Percentiles rank a stretch among this genome's conserved stretches.
phyloP scores from a whole-genome alignment of 1,139 yeast genomes.

The Debaryomycetaceae sp. region DNA sequence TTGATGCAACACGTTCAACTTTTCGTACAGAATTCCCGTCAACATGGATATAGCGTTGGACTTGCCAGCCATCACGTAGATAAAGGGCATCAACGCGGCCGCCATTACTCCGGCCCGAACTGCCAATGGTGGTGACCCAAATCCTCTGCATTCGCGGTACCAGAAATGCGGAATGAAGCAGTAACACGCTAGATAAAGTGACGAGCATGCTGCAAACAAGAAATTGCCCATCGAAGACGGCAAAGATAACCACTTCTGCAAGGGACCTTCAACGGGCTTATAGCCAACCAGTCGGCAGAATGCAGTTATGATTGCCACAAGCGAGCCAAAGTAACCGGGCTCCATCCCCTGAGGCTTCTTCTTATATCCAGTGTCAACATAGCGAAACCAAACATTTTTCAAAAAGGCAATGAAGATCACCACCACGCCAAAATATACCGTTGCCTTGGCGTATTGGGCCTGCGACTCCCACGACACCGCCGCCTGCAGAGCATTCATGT shows the following conservation, averaged over 20 bases:
- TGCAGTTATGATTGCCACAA: constrained; percentile 32
- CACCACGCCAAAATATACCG: constrained; percentile 41
- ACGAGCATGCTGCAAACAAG: constrained; percentile 33
- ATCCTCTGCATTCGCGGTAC: constrained; percentile 52
- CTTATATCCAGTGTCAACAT: constrained; percentile 29
- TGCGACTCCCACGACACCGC: constrained; percentile 37
- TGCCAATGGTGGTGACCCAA: constrained; percentile 61
- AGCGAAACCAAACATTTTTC: constrained; percentile 34
- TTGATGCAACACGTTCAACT: constrained; percentile 49
- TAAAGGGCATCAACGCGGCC: constrained; percentile 49
- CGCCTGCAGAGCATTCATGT: constrained; percentile 20
- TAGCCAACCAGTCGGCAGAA: constrained; percentile 46
- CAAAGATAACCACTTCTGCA: constrained; percentile 38
- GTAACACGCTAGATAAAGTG: constrained; percentile 42
- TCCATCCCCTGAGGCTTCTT: constrained; percentile 10
- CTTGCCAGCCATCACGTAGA: constrained; percentile 50
- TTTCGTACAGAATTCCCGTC: constrained; percentile 55
- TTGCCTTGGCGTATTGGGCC: constrained; percentile 38
- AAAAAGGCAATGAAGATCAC: constrained; percentile 32
- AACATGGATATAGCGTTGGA: constrained; percentile 44
- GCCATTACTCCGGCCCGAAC: constrained; percentile 52
- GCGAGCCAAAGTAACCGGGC: constrained; percentile 12
- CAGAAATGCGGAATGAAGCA: constrained; percentile 48
- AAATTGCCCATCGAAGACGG: constrained; percentile 51
- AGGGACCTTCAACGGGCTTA: constrained; percentile 36